Evolutionary conservation across 345 rosid species (phyloP).

Genomic region (Boechera retrofracta): DNA sequence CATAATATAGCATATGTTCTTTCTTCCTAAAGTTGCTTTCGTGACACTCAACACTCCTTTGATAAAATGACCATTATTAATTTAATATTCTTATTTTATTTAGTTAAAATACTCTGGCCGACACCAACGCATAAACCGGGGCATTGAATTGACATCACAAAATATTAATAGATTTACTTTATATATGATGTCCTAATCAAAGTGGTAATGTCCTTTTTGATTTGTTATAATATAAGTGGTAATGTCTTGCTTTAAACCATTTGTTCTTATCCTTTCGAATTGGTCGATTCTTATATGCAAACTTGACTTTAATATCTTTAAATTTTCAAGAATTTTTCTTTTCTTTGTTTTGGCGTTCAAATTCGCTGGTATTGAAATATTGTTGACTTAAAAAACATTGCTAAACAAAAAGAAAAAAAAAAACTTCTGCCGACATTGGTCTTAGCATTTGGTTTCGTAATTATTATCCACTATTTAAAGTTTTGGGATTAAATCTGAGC

Average conservation of each 20-base stretch:
- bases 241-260: not conserved
- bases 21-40: conserved; percentile 41
- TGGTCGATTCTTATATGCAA: conserved; percentile 18
- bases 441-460: not conserved
- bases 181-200: conserved; percentile 37
- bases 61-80: conserved; percentile 13
- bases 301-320: conserved; percentile 12
- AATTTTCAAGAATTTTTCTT: not conserved
- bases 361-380: not conserved
- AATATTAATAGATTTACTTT: conserved; percentile 12
- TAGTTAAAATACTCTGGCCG: conserved; percentile 35
- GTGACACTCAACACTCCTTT: conserved; percentile 15
- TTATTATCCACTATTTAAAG: too few species aligned
- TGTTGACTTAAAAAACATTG: not conserved
- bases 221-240: conserved; percentile 10
- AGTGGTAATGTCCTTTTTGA: conserved; percentile 5
- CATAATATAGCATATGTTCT: conserved; percentile 40
- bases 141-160: conserved; percentile 37
- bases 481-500: conserved; percentile 1
- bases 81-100: not conserved
- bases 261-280: conserved; percentile 35
- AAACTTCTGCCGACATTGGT: conserved; percentile 33
- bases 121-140: conserved; percentile 42
- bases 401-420: not conserved
- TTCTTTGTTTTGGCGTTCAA: not conserved